Percentiles rank a stretch among this genome's conserved stretches.
Conservation (phyloP, 345 rosid species). For the Erucastrum elatum region DNA sequence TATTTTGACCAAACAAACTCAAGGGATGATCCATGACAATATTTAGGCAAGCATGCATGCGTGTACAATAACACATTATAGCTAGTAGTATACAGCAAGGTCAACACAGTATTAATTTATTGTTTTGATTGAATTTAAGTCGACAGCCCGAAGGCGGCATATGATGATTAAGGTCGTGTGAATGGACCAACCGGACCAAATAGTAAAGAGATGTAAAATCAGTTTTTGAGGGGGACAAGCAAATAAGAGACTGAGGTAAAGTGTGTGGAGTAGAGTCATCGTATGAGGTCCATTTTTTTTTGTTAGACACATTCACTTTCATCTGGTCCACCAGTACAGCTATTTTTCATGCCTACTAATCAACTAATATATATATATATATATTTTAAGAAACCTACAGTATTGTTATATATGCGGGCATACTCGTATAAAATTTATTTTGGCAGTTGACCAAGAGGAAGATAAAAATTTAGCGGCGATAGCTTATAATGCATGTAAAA, state of each 20-base stretch:
- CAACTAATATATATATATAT: not conserved
- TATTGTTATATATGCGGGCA: not conserved
- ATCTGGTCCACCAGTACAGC: constrained; percentile 46
- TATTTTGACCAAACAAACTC: constrained; percentile 1
- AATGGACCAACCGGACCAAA: constrained; percentile 23
- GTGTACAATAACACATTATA: not conserved
- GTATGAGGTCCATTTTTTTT: constrained; percentile 38
- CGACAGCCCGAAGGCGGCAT: constrained; percentile 20
- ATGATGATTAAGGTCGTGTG: not conserved
- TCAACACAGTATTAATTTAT: constrained; percentile 8
- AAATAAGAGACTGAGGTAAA: constrained; percentile 26
- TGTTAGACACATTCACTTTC: constrained; percentile 21
- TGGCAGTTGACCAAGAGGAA: not conserved
- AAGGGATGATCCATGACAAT: not conserved
- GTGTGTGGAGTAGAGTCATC: constrained; percentile 56
- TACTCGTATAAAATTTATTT: not conserved
- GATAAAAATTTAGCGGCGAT: not conserved
- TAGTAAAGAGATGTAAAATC: constrained; percentile 22
- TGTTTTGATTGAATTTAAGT: not conserved
- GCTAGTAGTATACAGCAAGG: not conserved
- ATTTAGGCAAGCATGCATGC: not conserved
- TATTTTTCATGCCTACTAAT: not conserved
- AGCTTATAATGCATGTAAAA: constrained; percentile 7
- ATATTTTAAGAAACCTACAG: not conserved
- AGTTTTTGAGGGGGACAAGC: constrained; percentile 1